These are phyloP conservation scores for Cordyceps tenuipes DNA, from an alignment of 2,329 filamentous ascomycete genomes.

Conservation along the genomic window DNA sequence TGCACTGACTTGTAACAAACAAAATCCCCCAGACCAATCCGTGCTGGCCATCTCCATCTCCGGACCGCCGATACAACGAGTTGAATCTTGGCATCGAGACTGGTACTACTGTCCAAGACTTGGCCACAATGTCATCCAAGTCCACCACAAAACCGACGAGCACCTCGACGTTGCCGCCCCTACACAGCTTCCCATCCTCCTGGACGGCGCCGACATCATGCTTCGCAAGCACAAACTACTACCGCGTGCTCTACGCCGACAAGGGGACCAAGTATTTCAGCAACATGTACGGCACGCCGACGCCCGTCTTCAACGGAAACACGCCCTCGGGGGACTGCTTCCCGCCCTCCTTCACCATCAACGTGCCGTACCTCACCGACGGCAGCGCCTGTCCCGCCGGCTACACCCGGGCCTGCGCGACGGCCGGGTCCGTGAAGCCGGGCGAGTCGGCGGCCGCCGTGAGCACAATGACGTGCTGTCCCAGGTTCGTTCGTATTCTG, in stretches of 20 bases:
- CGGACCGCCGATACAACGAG: neutral
- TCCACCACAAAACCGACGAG: neutral
- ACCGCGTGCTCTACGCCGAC: slow-evolving; percentile 5
- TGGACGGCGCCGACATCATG: slow-evolving; percentile 14
- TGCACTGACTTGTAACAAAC: neutral
- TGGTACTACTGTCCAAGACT: neutral
- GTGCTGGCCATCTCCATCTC: neutral
- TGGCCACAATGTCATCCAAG: slow-evolving; percentile 1
- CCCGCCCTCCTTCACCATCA: slow-evolving; percentile 10
- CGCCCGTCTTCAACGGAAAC: slow-evolving; percentile 12
- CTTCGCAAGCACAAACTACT: slow-evolving; percentile 11
- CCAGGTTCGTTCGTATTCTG: slow-evolving; percentile 8
- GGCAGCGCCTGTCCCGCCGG: slow-evolving; percentile 10
- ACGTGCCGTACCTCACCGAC: slow-evolving; percentile 10
- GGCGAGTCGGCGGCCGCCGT: neutral
- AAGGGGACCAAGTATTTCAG: neutral
- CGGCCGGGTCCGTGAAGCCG: neutral
- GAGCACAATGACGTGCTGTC: slow-evolving; percentile 13
- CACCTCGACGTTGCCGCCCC: neutral
- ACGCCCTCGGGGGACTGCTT: slow-evolving; percentile 11
- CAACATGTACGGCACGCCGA: slow-evolving; percentile 14
- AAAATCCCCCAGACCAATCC: neutral
- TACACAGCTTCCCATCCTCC: slow-evolving; percentile 9
- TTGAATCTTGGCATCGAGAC: neutral
- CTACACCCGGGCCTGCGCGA: slow-evolving; percentile 14